A percentile compares a stretch with the other conserved stretches of the same genome.
Conservation (phyloP, 108 stramenopile species). For the Pseudonitzschia multiseries region DNA sequence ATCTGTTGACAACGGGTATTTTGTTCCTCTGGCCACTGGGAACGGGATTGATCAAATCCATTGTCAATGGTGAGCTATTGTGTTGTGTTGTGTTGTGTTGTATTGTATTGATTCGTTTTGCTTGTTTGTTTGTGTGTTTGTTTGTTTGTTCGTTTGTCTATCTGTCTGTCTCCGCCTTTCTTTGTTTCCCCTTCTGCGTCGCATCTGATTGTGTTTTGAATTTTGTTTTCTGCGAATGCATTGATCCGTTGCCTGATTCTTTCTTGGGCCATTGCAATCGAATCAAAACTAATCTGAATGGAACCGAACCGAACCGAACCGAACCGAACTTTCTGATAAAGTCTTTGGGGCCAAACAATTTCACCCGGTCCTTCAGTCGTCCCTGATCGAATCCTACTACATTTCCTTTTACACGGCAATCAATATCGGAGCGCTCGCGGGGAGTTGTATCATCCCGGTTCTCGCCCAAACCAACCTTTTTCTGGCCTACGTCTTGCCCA, state of each 20-base stretch:
- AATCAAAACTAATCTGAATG: no score
- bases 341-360: conserved; percentile 82
- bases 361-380: conserved; percentile 72
- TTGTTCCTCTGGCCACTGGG: conserved; percentile 70
- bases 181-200: no score
- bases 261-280: no score
- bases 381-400: conserved; percentile 66
- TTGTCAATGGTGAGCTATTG: conserved; percentile 52
- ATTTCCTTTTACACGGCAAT: conserved; percentile 84
- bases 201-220: no score
- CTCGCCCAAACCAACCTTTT: conserved; percentile 62
- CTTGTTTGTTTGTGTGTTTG: background rate
- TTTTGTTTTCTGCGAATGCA: no score
- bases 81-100: no score
- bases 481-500: conserved; percentile 65
- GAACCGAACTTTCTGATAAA: background rate
- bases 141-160: background rate
- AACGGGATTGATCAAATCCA: conserved; percentile 71
- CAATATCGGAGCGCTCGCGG: conserved; percentile 72
- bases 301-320: no score
- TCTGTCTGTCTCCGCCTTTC: no score
- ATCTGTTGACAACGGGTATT: conserved; percentile 41
- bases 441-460: conserved; percentile 67
- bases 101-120: no score
- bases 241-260: no score